A percentile compares a stretch with the other conserved stretches of the same genome.
phyloP scores from a whole-genome alignment of 805 yeast genomes.

The Sungouiozyma intestinalis region DNA sequence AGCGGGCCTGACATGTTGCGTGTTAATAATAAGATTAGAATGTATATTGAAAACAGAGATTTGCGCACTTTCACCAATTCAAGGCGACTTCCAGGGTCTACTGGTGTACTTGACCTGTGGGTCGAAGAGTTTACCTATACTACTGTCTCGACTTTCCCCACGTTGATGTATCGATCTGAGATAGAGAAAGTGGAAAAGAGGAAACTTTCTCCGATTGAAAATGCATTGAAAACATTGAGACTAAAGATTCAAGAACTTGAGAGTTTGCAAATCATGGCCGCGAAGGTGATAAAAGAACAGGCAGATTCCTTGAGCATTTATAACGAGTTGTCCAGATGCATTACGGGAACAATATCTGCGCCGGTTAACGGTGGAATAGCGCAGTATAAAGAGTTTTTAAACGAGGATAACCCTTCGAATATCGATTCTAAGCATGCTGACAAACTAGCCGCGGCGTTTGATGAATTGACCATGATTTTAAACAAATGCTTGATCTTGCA shows the following conservation, averaged over 20 bases:
- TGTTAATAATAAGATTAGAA: constrained; percentile 46
- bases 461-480: constrained; percentile 57
- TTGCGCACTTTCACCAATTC: constrained; percentile 59
- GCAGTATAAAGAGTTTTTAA: constrained; percentile 63
- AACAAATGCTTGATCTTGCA: constrained; percentile 60
- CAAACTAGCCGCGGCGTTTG: constrained; percentile 37
- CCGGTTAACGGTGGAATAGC: constrained; percentile 92
- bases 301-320: constrained; percentile 39
- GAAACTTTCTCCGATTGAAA: constrained; percentile 72
- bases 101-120: constrained; percentile 69
- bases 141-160: constrained; percentile 70
- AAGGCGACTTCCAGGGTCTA: constrained; percentile 63
- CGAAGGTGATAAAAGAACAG: constrained; percentile 42
- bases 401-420: constrained; percentile 20
- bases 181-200: constrained; percentile 39
- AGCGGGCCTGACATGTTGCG: constrained; percentile 21
- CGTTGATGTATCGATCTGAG: constrained; percentile 77
- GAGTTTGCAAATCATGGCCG: constrained; percentile 52
- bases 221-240: constrained; percentile 59
- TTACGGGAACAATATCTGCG: constrained; percentile 81
- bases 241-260: constrained; percentile 63
- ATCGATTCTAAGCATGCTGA: constrained; percentile 23
- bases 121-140: constrained; percentile 78
- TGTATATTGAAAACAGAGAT: constrained; percentile 66
- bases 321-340: constrained; percentile 56